Conservation (phyloP, 441 rosid genomes). For the Erodium moschatum region DNA sequence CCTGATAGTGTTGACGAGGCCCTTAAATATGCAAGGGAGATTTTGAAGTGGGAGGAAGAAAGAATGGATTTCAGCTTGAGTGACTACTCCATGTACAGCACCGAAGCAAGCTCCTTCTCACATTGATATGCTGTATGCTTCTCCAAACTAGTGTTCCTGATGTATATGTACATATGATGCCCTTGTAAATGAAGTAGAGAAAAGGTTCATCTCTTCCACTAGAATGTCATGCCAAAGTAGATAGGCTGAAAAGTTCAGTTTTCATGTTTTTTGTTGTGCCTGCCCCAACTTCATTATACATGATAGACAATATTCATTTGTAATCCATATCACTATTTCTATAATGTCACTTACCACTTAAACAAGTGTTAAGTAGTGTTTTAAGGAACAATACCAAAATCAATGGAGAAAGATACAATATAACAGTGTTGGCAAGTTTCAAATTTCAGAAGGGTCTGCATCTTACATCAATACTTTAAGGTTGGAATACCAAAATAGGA, state of each 20-base stretch:
- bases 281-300: neutral
- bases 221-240: neutral
- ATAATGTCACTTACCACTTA: no score
- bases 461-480: no score
- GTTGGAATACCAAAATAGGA: no score
- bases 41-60: constrained; percentile 91
- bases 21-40: constrained; percentile 79
- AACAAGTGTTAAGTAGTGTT: no score
- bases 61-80: constrained; percentile 54
- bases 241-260: constrained; percentile 4
- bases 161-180: no score
- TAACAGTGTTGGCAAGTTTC: no score
- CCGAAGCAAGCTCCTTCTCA: constrained; percentile 63
- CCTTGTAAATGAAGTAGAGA: constrained; percentile 6
- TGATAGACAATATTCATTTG: neutral
- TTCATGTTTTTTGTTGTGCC: neutral
- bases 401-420: no score
- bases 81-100: constrained; percentile 77
- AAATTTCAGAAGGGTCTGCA: no score
- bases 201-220: constrained; percentile 11
- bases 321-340: neutral
- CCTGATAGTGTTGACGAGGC: constrained; percentile 52
- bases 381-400: no score
- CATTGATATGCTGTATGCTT: constrained; percentile 26
- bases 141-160: no score